Percentiles rank a stretch among this genome's conserved stretches.
phyloP scores from a whole-genome alignment of 768 basidiomycete genomes.

The Leccinum subtestaceum region DNA sequence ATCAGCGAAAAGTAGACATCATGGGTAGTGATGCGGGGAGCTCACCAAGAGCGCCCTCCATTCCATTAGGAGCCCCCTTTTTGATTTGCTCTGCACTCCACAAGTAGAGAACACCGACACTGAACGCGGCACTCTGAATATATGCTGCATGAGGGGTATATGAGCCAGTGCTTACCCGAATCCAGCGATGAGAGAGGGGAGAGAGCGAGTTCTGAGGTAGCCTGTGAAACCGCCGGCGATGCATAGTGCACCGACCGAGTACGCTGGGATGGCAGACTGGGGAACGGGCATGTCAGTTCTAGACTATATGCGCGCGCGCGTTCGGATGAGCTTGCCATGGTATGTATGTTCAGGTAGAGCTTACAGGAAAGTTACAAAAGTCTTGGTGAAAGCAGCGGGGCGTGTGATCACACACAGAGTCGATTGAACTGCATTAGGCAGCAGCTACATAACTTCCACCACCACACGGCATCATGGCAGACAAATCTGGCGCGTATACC shows the following conservation, averaged over 20 bases:
- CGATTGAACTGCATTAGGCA: not conserved
- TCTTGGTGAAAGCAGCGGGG: not conserved
- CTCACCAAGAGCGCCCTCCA: constrained; percentile 76
- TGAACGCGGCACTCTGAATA: constrained; percentile 25
- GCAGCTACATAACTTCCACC: not conserved
- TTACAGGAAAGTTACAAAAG: constrained; percentile 14
- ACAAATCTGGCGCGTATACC: constrained; percentile 35
- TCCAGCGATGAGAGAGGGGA: constrained; percentile 82
- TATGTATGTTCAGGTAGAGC: constrained; percentile 11
- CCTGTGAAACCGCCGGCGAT: constrained; percentile 75
- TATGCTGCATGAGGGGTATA: not conserved
- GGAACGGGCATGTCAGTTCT: constrained; percentile 26
- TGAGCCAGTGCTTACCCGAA: constrained; percentile 52
- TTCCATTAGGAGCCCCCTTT: constrained; percentile 68
- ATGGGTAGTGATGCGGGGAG: not conserved
- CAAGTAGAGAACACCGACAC: constrained; percentile 76
- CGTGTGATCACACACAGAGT: constrained; percentile 7
- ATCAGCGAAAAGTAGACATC: not conserved
- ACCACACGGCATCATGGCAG: constrained; percentile 21
- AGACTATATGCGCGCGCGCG: not conserved
- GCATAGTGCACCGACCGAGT: constrained; percentile 73
- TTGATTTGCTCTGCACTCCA: constrained; percentile 78
- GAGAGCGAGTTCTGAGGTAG: constrained; percentile 66
- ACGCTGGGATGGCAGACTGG: constrained; percentile 81
- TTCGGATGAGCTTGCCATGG: constrained; percentile 29